A percentile compares a stretch with the other conserved stretches of the same genome.
These are phyloP conservation scores for Pseudogymnoascus sp. DNA, from an alignment of 2,329 filamentous ascomycete genomes.

Conservation along the genomic window DNA sequence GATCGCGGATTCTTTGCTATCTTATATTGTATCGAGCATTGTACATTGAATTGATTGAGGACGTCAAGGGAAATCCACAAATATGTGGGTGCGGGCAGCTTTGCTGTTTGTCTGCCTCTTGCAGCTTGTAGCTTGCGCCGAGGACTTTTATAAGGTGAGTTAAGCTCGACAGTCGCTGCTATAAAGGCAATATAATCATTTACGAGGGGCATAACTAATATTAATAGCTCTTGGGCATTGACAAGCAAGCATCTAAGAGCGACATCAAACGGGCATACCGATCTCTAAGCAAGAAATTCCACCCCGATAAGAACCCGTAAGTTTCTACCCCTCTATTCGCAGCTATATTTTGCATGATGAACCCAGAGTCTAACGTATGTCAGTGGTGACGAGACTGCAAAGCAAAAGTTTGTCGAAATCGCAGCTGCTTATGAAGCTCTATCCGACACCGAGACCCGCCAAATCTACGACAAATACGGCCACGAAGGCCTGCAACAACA, in stretches of 20 bases:
- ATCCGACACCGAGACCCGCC: conserved; percentile 68
- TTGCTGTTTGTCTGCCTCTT: conserved; percentile 46
- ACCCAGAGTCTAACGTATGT: conserved; percentile 11
- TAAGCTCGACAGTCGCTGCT: background rate
- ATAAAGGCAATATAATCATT: background rate
- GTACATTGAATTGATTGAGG: conserved; percentile 5
- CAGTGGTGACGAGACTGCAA: conserved; percentile 70
- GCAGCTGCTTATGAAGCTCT: conserved; percentile 94
- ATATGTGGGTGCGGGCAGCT: conserved; percentile 46
- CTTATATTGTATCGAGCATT: conserved; percentile 11
- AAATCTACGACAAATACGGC: conserved; percentile 90
- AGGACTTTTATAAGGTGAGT: conserved; percentile 73
- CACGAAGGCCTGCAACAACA: conserved; percentile 85
- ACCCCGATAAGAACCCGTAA: conserved; percentile 97
- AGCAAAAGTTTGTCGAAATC: conserved; percentile 87
- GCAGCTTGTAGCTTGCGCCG: conserved; percentile 49
- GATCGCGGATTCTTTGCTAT: background rate
- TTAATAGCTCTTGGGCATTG: conserved; percentile 66
- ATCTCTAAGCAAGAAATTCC: conserved; percentile 86
- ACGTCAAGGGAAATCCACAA: conserved; percentile 14
- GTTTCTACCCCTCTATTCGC: conserved; percentile 28
- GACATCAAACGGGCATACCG: conserved; percentile 94
- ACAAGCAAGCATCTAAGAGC: conserved; percentile 70
- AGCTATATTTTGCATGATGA: background rate
- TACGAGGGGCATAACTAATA: conserved; percentile 14